Conservation (phyloP, 148 eudicot species). For the Rhododendron henanense region DNA sequence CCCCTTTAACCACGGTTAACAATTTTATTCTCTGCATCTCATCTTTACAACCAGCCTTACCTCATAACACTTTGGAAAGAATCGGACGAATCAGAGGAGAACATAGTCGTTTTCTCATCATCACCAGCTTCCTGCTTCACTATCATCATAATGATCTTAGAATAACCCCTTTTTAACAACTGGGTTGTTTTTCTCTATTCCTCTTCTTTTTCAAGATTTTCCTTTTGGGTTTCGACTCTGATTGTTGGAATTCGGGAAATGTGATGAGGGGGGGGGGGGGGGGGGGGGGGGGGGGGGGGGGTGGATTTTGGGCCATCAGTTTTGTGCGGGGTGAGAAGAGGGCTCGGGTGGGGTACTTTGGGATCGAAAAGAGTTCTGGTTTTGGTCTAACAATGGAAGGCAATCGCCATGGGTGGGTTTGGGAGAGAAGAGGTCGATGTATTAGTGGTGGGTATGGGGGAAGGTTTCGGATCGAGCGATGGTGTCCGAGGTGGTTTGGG, state of each 20-base stretch:
- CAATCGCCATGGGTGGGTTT: slow-evolving; percentile 6
- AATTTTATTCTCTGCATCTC: too few species aligned
- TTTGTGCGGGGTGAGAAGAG: slow-evolving; percentile 14
- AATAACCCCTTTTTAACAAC: background rate
- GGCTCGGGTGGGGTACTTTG: slow-evolving; percentile 26
- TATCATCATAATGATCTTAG: too few species aligned
- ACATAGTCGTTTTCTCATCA: too few species aligned
- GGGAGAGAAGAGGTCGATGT: slow-evolving; percentile 27
- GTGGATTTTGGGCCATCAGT: slow-evolving; percentile 31
- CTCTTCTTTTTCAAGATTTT: background rate
- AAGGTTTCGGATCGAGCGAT: slow-evolving; percentile 33
- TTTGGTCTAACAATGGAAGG: slow-evolving; percentile 24
- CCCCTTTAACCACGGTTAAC: too few species aligned
- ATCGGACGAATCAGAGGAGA: too few species aligned
- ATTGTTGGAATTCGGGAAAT: background rate
- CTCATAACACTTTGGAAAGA: too few species aligned
- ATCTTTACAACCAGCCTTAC: too few species aligned
- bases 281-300: slow-evolving; percentile 55
- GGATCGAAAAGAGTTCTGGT: slow-evolving; percentile 17
- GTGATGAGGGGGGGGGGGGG: slow-evolving; percentile 43
- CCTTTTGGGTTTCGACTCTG: background rate
- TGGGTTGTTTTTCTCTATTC: slow-evolving; percentile 16
- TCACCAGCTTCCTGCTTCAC: too few species aligned
- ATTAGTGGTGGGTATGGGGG: slow-evolving; percentile 18
- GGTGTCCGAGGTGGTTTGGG: slow-evolving; percentile 36